Percentiles rank a stretch among this genome's conserved stretches.
These are phyloP conservation scores for Penicillium corylophilum DNA, from an alignment of 2,329 filamentous ascomycete genomes.

Conservation along the genomic window DNA sequence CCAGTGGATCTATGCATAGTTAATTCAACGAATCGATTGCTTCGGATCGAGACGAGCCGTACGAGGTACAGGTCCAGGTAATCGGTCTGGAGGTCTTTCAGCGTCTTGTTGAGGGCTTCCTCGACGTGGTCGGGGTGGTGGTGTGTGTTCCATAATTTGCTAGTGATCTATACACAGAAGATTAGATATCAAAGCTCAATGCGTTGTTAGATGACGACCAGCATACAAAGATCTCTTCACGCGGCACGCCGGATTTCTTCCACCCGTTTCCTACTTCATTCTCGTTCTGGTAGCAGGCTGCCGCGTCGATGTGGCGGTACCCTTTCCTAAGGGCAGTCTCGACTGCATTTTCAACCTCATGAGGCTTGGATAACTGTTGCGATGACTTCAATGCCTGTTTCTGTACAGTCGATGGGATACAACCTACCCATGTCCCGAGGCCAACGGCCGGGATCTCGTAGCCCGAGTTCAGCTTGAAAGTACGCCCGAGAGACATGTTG, in stretches of 20 bases:
- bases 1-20: slow-evolving; percentile 33
- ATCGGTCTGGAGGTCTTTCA: slow-evolving; percentile 52
- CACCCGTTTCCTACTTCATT: slow-evolving; percentile 32
- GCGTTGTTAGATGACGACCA: neutral
- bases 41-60: neutral
- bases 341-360: slow-evolving; percentile 52
- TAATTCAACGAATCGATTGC: neutral
- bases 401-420: neutral
- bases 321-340: slow-evolving; percentile 43
- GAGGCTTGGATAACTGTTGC: slow-evolving; percentile 32
- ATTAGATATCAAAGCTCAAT: slow-evolving; percentile 8
- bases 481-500: slow-evolving; percentile 35
- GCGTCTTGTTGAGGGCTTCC: slow-evolving; percentile 49
- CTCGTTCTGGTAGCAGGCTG: slow-evolving; percentile 41
- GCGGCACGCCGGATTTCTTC: slow-evolving; percentile 34
- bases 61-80: slow-evolving; percentile 56
- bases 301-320: slow-evolving; percentile 47
- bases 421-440: slow-evolving; percentile 43
- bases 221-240: slow-evolving; percentile 34
- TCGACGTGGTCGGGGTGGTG: slow-evolving; percentile 53
- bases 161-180: slow-evolving; percentile 46
- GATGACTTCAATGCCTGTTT: neutral
- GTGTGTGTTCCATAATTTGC: slow-evolving; percentile 60
- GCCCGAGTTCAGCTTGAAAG: slow-evolving; percentile 45
- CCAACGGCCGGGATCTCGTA: slow-evolving; percentile 44